Conservation (phyloP, 2,329 filamentous ascomycete genomes). For the Berkeleyomyces rouxiae region DNA sequence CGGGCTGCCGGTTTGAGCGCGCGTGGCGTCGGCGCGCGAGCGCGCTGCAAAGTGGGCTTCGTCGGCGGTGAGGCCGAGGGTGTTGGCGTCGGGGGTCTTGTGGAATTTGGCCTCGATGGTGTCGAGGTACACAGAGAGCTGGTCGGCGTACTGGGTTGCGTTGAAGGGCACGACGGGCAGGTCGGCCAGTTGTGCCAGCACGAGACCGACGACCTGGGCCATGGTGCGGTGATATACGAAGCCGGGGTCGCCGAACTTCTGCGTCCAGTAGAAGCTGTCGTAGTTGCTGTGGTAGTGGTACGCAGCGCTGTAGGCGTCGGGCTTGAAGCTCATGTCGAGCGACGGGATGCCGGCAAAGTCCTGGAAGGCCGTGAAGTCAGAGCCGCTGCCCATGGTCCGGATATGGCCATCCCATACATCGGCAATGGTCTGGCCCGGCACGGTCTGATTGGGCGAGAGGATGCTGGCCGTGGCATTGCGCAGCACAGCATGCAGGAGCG, state of each 20-base stretch:
- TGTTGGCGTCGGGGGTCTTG: slow-evolving; percentile 12
- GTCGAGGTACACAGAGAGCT: slow-evolving; percentile 35
- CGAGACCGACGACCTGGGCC: slow-evolving; percentile 47
- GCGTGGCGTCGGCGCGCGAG: slow-evolving; percentile 13
- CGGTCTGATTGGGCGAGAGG: slow-evolving; percentile 59
- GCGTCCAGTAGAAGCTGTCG: slow-evolving; percentile 83
- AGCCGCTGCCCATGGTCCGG: slow-evolving; percentile 52
- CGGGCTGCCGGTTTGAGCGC: slow-evolving; percentile 21
- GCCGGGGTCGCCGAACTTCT: slow-evolving; percentile 54
- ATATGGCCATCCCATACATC: slow-evolving; percentile 51
- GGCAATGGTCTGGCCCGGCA: slow-evolving; percentile 50
- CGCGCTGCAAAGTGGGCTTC: slow-evolving; percentile 20
- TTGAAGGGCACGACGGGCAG: slow-evolving; percentile 46
- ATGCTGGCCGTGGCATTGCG: slow-evolving; percentile 48
- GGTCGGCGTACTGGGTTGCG: slow-evolving; percentile 45
- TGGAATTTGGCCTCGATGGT: slow-evolving; percentile 32
- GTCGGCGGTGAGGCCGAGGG: slow-evolving; percentile 16
- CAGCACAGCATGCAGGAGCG: slow-evolving; percentile 58
- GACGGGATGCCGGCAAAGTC: slow-evolving; percentile 52
- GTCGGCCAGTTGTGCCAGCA: slow-evolving; percentile 44
- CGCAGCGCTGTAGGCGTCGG: slow-evolving; percentile 31
- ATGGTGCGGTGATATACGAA: slow-evolving; percentile 50
- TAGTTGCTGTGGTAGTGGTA: slow-evolving; percentile 88
- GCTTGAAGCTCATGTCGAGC: slow-evolving; percentile 44
- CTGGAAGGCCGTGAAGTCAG: slow-evolving; percentile 60